Evolutionary conservation across 768 basidiomycete genomes (phyloP).

Genomic region (Leccinum uliginosum): DNA sequence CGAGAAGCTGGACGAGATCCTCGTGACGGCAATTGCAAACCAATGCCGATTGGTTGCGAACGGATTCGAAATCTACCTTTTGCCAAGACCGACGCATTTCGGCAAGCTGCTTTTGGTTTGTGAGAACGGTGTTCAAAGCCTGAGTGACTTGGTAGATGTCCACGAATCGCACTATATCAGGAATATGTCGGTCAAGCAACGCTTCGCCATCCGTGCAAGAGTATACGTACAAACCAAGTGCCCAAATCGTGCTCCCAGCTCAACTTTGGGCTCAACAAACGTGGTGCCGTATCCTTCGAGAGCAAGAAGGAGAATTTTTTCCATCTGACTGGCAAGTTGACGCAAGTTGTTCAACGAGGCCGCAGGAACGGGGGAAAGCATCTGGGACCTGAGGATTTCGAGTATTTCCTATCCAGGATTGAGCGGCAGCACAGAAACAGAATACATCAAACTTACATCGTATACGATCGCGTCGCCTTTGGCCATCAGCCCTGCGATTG

Average conservation of each 20-base stretch:
- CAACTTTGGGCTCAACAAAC: constrained; percentile 89
- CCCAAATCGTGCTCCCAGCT: constrained; percentile 85
- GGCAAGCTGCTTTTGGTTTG: constrained; percentile 76
- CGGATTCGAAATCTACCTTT: constrained; percentile 86
- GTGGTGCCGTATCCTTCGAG: constrained; percentile 82
- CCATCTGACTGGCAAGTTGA: constrained; percentile 86
- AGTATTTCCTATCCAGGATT: constrained; percentile 67
- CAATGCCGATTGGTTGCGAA: constrained; percentile 87
- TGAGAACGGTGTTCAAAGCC: constrained; percentile 82
- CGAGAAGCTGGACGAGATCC: constrained; percentile 78
- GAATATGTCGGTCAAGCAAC: constrained; percentile 7
- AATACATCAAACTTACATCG: constrained; percentile 59
- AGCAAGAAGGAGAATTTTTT: constrained; percentile 78
- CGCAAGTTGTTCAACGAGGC: constrained; percentile 67
- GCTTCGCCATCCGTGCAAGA: background rate
- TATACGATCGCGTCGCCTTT: constrained; percentile 88
- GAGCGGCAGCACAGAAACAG: constrained; percentile 10
- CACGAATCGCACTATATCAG: constrained; percentile 70
- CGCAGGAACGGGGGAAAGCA: constrained; percentile 72
- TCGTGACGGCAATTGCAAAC: constrained; percentile 93
- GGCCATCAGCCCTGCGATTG: constrained; percentile 83
- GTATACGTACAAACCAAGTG: constrained; percentile 76
- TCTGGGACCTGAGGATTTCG: constrained; percentile 78
- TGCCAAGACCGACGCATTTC: constrained; percentile 89
- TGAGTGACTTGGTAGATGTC: constrained; percentile 92